A percentile compares a stretch with the other conserved stretches of the same genome.
Conservation (phyloP, 768 basidiomycete genomes). For the Termitomyces heimii region DNA sequence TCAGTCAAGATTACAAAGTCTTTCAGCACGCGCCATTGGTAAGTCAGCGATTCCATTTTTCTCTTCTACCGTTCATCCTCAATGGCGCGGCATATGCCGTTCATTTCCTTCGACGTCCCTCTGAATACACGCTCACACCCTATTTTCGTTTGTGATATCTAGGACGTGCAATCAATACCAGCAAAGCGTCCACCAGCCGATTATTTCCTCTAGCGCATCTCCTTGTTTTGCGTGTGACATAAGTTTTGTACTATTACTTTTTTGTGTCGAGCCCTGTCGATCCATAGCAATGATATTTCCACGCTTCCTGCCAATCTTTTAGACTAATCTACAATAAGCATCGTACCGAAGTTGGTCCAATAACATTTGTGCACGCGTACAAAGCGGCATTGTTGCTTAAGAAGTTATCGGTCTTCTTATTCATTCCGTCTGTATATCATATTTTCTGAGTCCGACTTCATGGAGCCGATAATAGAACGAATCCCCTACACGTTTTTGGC, state of each 20-base stretch:
- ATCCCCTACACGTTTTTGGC: neutral
- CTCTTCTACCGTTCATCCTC: neutral
- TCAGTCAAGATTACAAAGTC: slow-evolving; percentile 93
- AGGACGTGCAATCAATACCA: slow-evolving; percentile 81
- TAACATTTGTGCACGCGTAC: neutral
- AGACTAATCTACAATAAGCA: neutral
- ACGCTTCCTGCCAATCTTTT: neutral
- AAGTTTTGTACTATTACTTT: slow-evolving; percentile 5
- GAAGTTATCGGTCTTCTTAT: neutral
- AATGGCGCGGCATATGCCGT: slow-evolving; percentile 1
- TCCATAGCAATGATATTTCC: neutral
- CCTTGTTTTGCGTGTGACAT: neutral
- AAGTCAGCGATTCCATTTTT: slow-evolving; percentile 22
- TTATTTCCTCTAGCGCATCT: slow-evolving; percentile 60
- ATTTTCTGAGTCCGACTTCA: neutral
- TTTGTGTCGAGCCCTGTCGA: neutral
- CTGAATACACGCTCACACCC: neutral
- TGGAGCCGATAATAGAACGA: neutral
- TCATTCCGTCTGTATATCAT: neutral
- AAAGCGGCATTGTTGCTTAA: neutral
- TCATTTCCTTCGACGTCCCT: neutral
- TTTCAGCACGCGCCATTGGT: slow-evolving; percentile 88
- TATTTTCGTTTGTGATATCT: neutral
- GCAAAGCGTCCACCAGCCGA: slow-evolving; percentile 83
- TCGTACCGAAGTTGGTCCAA: neutral